These are phyloP conservation scores for Venturia nashicola DNA, from an alignment of 2,329 filamentous ascomycete genomes.

Conservation along the genomic window DNA sequence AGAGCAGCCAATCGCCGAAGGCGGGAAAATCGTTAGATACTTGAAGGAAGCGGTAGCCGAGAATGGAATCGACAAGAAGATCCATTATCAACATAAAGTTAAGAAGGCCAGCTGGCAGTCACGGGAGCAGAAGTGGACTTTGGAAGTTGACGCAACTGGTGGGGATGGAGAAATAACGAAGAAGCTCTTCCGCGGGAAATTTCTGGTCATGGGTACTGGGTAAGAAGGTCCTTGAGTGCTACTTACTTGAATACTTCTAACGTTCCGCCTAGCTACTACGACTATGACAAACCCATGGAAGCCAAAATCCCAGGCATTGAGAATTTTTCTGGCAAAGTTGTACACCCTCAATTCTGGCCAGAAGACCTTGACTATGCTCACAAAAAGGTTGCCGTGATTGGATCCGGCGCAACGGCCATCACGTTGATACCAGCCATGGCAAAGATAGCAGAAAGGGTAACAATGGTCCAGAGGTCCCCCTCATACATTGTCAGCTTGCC, in stretches of 20 bases:
- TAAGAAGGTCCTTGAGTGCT: not conserved
- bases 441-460: conserved; percentile 52
- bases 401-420: conserved; percentile 67
- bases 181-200: conserved; percentile 31
- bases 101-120: conserved; percentile 31
- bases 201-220: conserved; percentile 49
- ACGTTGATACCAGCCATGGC: conserved; percentile 63
- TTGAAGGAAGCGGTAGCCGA: conserved; percentile 29
- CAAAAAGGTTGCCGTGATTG: conserved; percentile 62
- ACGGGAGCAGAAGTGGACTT: conserved; percentile 34
- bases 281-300: conserved; percentile 52
- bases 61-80: conserved; percentile 34
- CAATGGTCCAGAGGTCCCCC: conserved; percentile 72
- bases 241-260: not conserved
- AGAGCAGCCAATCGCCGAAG: conserved; percentile 32
- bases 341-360: conserved; percentile 71
- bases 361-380: conserved; percentile 50
- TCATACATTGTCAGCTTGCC: conserved; percentile 50
- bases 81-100: conserved; percentile 33
- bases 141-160: conserved; percentile 22
- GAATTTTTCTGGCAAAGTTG: conserved; percentile 48
- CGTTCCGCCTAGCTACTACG: conserved; percentile 43
- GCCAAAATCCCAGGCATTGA: conserved; percentile 54
- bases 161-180: conserved; percentile 19
- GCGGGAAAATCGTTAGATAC: conserved; percentile 31